Percentiles rank a stretch among this genome's conserved stretches.
Conservation (phyloP, 768 basidiomycete species). For the Lyophyllum atratum region DNA sequence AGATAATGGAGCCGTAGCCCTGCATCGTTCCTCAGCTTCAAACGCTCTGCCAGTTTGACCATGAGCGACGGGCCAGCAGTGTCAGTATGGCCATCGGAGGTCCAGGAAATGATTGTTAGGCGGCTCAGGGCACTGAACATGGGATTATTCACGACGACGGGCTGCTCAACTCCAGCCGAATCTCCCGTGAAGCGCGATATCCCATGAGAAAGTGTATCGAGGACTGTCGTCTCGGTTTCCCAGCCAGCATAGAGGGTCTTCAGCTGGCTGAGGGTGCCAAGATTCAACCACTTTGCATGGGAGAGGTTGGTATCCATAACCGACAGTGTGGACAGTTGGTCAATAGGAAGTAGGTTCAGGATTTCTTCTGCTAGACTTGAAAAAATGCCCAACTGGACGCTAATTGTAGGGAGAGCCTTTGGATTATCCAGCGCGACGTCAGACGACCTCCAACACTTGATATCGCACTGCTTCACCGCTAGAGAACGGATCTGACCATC, state of each 20-base stretch:
- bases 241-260: neutral
- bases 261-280: neutral
- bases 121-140: neutral
- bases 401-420: neutral
- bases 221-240: neutral
- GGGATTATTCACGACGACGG: neutral
- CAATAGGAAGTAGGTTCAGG: neutral
- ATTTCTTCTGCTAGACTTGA: neutral
- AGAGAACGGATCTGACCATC: neutral
- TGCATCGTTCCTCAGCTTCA: neutral
- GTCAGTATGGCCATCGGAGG: neutral
- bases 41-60: neutral
- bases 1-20: neutral
- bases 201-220: neutral
- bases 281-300: neutral
- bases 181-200: neutral
- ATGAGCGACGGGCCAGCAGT: neutral
- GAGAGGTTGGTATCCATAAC: neutral
- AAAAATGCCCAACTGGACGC: neutral
- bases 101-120: neutral
- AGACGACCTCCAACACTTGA: neutral
- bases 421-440: neutral
- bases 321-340: neutral
- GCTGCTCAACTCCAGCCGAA: neutral
- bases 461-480: neutral